These are phyloP conservation scores for Melastoma candidum DNA, from an alignment of 441 rosid genomes.

Conservation along the genomic window DNA sequence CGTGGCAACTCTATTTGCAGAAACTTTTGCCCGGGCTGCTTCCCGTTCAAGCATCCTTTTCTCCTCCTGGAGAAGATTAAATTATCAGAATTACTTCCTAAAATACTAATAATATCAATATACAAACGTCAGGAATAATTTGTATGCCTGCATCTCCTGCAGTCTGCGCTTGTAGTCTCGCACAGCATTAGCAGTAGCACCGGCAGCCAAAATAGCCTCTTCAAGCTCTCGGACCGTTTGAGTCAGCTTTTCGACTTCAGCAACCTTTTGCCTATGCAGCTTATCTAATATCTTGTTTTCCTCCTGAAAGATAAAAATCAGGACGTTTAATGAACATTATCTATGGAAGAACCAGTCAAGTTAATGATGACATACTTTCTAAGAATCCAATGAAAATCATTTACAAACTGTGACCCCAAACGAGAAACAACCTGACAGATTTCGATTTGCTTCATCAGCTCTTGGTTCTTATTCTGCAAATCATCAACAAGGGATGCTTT, in stretches of 20 bases:
- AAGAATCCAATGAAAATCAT: too few relatives aligned
- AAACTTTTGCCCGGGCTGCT: constrained; percentile 24
- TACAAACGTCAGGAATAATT: too few relatives aligned
- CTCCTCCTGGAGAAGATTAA: constrained; percentile 18
- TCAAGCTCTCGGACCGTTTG: constrained; percentile 11
- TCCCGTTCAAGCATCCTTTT: constrained; percentile 23
- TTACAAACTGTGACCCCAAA: background rate
- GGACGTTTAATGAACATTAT: too few relatives aligned
- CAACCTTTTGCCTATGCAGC: constrained; percentile 4
- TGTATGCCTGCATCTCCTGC: background rate
- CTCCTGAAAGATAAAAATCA: background rate
- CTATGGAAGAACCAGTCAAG: too few relatives aligned
- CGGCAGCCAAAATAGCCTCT: constrained; percentile 16
- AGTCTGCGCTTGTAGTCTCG: constrained; percentile 9
- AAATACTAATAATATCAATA: too few relatives aligned
- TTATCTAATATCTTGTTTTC: constrained; percentile 6
- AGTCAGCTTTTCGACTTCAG: constrained; percentile 4
- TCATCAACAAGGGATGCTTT: constrained; percentile 24
- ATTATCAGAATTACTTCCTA: background rate
- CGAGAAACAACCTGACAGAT: constrained; percentile 18
- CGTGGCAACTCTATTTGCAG: constrained; percentile 25
- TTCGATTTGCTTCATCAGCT: constrained; percentile 23
- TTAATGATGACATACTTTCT: too few relatives aligned
- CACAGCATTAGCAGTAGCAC: constrained; percentile 16
- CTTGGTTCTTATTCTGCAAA: constrained; percentile 26